These are phyloP conservation scores for Brassica rapa DNA, from an alignment of 345 rosid species.

Conservation along the genomic window DNA sequence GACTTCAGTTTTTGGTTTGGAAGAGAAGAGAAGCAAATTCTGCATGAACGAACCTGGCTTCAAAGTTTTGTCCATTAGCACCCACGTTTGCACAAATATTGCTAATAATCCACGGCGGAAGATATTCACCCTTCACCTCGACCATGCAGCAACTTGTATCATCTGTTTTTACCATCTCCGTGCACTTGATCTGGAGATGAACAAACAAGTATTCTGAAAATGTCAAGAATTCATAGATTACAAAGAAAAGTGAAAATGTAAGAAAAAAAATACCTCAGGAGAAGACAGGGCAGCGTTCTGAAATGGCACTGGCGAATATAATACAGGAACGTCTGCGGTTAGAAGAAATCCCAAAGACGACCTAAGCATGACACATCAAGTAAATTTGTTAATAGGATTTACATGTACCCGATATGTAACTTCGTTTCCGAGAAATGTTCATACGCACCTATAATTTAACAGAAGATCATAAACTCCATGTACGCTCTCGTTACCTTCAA, in stretches of 20 bases:
- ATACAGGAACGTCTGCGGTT: slow-evolving; percentile 71
- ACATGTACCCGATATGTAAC: slow-evolving; percentile 2
- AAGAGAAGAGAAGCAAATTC: slow-evolving; percentile 1
- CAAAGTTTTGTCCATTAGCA: slow-evolving; percentile 64
- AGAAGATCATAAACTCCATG: slow-evolving; percentile 84
- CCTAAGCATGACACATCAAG: slow-evolving; percentile 46
- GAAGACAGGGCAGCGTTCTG: slow-evolving; percentile 79
- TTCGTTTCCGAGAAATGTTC: not conserved
- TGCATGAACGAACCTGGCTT: slow-evolving; percentile 59
- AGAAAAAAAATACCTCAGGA: slow-evolving; percentile 60
- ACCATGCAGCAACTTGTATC: slow-evolving; percentile 48
- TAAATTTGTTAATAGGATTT: not conserved
- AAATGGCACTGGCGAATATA: slow-evolving; percentile 81
- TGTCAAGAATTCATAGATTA: slow-evolving; percentile 13
- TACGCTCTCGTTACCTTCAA: slow-evolving; percentile 60
- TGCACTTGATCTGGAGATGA: slow-evolving; percentile 70
- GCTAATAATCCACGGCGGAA: slow-evolving; percentile 88
- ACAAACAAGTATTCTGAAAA: slow-evolving; percentile 2
- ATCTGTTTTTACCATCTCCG: slow-evolving; percentile 58
- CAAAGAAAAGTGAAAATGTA: slow-evolving; percentile 1
- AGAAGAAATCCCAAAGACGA: slow-evolving; percentile 65
- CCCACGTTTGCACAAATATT: slow-evolving; percentile 57
- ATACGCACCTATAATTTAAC: slow-evolving; percentile 76
- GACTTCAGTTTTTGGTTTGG: slow-evolving; percentile 3
- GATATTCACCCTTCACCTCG: slow-evolving; percentile 65